Evolutionary conservation across 352 stramenopile genomes (phyloP).

Genomic region (Phytophthora syringae): DNA sequence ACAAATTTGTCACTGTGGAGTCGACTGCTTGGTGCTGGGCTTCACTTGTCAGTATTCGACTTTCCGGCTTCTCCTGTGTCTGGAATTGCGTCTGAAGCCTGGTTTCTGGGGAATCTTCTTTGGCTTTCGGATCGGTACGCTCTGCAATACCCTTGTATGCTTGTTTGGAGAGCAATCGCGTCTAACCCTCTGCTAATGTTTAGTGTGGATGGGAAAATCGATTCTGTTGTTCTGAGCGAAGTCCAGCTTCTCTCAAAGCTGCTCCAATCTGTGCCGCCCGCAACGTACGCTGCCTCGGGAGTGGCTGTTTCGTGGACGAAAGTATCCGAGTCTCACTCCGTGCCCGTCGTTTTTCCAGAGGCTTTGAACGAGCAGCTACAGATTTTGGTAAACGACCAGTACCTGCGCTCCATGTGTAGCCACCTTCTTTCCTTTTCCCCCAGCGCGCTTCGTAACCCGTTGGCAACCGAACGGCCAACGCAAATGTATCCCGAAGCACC

Average conservation of each 20-base stretch:
- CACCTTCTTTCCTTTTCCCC: constrained; percentile 53
- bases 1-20: constrained; percentile 36
- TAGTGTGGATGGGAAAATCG: constrained; percentile 41
- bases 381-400: constrained; percentile 54
- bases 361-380: constrained; percentile 59
- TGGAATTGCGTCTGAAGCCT: constrained; percentile 61
- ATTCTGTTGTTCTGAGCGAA: constrained; percentile 39
- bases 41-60: constrained; percentile 37
- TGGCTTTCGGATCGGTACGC: constrained; percentile 54
- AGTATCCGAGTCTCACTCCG: constrained; percentile 68
- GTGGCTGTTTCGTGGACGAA: constrained; percentile 73
- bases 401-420: constrained; percentile 54
- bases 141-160: not conserved
- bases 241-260: constrained; percentile 52
- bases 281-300: constrained; percentile 57
- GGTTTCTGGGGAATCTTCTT: constrained; percentile 70
- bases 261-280: constrained; percentile 52
- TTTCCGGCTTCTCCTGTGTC: constrained; percentile 48
- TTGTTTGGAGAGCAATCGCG: not conserved
- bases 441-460: constrained; percentile 39
- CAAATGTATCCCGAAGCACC: constrained; percentile 62
- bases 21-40: constrained; percentile 33
- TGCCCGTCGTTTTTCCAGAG: constrained; percentile 67
- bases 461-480: constrained; percentile 43
- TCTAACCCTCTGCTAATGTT: constrained; percentile 12